Evolutionary conservation across 1,139 yeast species (phyloP).

Genomic region (Hyphopichia pseudoburtonii): DNA sequence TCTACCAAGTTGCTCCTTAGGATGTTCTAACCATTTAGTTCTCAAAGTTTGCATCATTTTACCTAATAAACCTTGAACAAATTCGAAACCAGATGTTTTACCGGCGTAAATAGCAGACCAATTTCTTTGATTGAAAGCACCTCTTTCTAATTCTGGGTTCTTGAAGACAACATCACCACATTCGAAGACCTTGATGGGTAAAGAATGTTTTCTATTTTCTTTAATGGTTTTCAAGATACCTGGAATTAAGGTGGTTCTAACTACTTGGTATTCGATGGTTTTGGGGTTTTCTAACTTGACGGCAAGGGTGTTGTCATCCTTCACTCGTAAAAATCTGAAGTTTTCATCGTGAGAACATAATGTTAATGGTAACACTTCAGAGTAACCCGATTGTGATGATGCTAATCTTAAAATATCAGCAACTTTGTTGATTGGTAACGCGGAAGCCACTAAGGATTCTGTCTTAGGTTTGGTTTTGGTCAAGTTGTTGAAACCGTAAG

Average conservation of each 20-base stretch:
- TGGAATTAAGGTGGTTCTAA: slow-evolving; percentile 89
- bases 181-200: slow-evolving; percentile 94
- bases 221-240: slow-evolving; percentile 94
- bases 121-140: slow-evolving; percentile 88
- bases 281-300: slow-evolving; percentile 95
- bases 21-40: slow-evolving; percentile 74
- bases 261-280: slow-evolving; percentile 95
- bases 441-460: slow-evolving; percentile 78
- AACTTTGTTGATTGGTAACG: slow-evolving; percentile 87
- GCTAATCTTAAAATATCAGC: slow-evolving; percentile 89
- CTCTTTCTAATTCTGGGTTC: slow-evolving; percentile 76
- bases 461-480: slow-evolving; percentile 78
- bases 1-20: slow-evolving; percentile 51
- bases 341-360: slow-evolving; percentile 96
- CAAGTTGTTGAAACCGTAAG: slow-evolving; percentile 90
- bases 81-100: slow-evolving; percentile 92
- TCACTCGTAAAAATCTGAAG: slow-evolving; percentile 75
- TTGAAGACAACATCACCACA: slow-evolving; percentile 93
- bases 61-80: slow-evolving; percentile 90
- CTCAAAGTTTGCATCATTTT: slow-evolving; percentile 96
- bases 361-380: slow-evolving; percentile 93
- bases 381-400: slow-evolving; percentile 93
- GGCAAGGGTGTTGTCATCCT: slow-evolving; percentile 74
- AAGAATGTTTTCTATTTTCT: slow-evolving; percentile 92
- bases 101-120: slow-evolving; percentile 96